phyloP scores from a whole-genome alignment of 2,329 filamentous ascomycete species.

The Shiraia bambusicola region DNA sequence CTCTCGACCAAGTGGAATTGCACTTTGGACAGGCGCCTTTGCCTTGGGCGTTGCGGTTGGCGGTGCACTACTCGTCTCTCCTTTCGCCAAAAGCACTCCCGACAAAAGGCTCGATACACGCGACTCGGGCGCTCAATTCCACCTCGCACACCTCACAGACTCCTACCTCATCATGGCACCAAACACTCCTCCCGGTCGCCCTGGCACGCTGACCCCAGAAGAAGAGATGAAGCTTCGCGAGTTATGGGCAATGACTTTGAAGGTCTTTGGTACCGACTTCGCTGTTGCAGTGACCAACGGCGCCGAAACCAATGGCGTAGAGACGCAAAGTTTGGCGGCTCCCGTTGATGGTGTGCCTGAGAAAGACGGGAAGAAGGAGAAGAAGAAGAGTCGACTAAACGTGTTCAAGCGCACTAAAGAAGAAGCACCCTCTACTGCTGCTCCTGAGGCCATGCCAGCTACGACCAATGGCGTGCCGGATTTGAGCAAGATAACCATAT shows the following conservation, averaged over 20 bases:
- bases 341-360: conserved; percentile 13
- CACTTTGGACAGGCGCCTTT: conserved; percentile 28
- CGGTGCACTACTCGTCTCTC: conserved; percentile 32
- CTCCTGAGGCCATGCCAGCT: conserved; percentile 18
- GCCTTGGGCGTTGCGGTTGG: conserved; percentile 37
- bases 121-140: conserved; percentile 16
- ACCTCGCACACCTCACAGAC: conserved; percentile 25
- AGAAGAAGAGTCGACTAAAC: conserved; percentile 72
- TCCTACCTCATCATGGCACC: conserved; percentile 45
- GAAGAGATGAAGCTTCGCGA: conserved; percentile 86
- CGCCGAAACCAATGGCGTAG: conserved; percentile 25
- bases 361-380: conserved; percentile 55
- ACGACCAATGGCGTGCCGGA: conserved; percentile 14
- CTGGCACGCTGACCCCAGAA: conserved; percentile 84
- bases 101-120: conserved; percentile 7
- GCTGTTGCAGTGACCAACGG: conserved; percentile 35
- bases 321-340: conserved; percentile 13
- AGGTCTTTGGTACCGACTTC: conserved; percentile 63
- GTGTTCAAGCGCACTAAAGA: conserved; percentile 65
- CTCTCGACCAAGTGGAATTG: conserved; percentile 28
- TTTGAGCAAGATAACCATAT: conserved; percentile 34
- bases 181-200: conserved; percentile 64
- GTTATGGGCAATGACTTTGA: conserved; percentile 76
- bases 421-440: conserved; percentile 25
- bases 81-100: conserved; percentile 12